These are phyloP conservation scores for Polygonum aviculare DNA, from an alignment of 148 eudicot species.

Conservation along the genomic window DNA sequence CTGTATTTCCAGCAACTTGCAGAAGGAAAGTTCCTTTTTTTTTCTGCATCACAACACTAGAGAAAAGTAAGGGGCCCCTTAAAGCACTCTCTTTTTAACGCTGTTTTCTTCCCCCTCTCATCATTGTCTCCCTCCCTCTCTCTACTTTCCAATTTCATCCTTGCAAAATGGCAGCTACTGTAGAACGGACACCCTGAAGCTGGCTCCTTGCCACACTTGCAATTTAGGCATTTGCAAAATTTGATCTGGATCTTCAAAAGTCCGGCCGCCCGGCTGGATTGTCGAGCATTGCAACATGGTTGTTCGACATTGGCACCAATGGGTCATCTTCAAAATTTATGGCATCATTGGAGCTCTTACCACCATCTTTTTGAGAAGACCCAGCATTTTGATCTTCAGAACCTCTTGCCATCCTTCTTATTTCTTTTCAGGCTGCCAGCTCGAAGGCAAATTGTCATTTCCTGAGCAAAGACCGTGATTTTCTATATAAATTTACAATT, in stretches of 20 bases:
- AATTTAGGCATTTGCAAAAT: not conserved
- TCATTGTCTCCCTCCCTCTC: too few species aligned
- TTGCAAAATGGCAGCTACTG: constrained; percentile 1
- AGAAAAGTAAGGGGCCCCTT: not conserved
- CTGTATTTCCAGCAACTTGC: constrained; percentile 8
- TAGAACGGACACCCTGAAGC: not conserved
- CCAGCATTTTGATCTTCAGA: not conserved
- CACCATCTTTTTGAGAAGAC: not conserved
- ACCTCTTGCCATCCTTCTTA: constrained; percentile 10
- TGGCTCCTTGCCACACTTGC: not conserved
- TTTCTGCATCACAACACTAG: not conserved
- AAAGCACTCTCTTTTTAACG: not conserved
- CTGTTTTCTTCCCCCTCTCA: too few species aligned
- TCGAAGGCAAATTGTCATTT: constrained; percentile 45
- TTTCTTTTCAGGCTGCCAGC: constrained; percentile 66
- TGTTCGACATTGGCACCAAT: not conserved
- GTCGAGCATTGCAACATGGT: not conserved
- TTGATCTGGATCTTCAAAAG: not conserved
- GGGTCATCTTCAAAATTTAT: not conserved
- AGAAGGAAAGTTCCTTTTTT: constrained; percentile 3
- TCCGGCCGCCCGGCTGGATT: not conserved
- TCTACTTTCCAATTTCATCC: not conserved
- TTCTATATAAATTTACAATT: constrained; percentile 25
- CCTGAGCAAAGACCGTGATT: constrained; percentile 34
- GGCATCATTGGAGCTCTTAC: not conserved